These are phyloP conservation scores for Boletellus emodensis DNA, from an alignment of 768 basidiomycete species.

Conservation along the genomic window DNA sequence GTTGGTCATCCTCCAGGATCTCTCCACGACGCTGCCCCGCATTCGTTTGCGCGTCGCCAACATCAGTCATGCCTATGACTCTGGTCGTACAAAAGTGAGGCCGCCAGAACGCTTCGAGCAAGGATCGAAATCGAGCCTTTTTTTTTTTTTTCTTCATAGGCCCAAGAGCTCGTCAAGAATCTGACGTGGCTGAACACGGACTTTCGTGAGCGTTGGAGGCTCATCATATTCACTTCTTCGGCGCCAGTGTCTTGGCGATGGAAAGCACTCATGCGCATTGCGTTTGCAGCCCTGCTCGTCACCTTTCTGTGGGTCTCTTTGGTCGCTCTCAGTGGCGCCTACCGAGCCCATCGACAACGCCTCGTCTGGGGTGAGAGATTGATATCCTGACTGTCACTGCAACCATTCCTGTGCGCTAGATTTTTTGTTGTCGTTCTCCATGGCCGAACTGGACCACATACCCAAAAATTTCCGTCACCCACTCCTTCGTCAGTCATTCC, in stretches of 20 bases:
- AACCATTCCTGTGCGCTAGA: not conserved
- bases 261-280: slow-evolving; percentile 58
- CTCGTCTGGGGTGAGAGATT: slow-evolving; percentile 78
- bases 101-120: not conserved
- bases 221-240: slow-evolving; percentile 67
- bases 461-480: not conserved
- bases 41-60: slow-evolving; percentile 59
- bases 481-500: not conserved
- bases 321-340: slow-evolving; percentile 62
- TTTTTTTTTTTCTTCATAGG: slow-evolving; percentile 50
- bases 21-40: slow-evolving; percentile 56
- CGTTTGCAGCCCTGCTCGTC: slow-evolving; percentile 56
- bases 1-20: slow-evolving; percentile 50
- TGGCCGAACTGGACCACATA: not conserved
- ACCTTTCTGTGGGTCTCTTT: slow-evolving; percentile 57
- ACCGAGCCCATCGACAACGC: slow-evolving; percentile 68
- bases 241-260: slow-evolving; percentile 71
- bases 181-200: slow-evolving; percentile 76
- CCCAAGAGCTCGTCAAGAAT: slow-evolving; percentile 57
- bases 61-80: slow-evolving; percentile 65
- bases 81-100: slow-evolving; percentile 62
- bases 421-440: not conserved
- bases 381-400: slow-evolving; percentile 48
- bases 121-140: not conserved
- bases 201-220: slow-evolving; percentile 70